phyloP scores from a whole-genome alignment of 1,139 yeast species.

The Kurtzmaniella quercitrusa region DNA sequence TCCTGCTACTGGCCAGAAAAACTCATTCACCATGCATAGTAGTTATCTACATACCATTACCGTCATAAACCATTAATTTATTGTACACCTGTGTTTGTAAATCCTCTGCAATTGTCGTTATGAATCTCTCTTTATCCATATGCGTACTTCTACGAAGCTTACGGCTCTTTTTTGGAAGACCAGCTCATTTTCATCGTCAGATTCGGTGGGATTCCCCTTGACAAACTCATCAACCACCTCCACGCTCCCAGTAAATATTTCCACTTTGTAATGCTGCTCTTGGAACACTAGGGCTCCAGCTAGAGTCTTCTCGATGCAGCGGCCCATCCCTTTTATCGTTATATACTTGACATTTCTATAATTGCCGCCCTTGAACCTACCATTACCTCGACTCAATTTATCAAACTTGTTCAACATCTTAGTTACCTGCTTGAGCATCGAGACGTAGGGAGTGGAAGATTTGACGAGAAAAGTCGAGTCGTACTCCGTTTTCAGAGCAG shows the following conservation, averaged over 20 bases:
- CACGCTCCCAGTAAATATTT: constrained; percentile 52
- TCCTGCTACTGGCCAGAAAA: too few species aligned
- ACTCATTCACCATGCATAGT: neutral
- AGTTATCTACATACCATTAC: neutral
- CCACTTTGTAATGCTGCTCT: constrained; percentile 43
- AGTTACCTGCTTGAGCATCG: constrained; percentile 56
- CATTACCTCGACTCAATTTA: constrained; percentile 18
- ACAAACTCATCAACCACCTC: constrained; percentile 61
- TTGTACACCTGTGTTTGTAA: too few species aligned
- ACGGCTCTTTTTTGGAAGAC: constrained; percentile 48
- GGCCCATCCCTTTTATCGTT: constrained; percentile 66
- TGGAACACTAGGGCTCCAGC: constrained; percentile 51
- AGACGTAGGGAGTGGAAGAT: constrained; percentile 55
- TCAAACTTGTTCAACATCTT: constrained; percentile 41
- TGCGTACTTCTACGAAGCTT: constrained; percentile 54
- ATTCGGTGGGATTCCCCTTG: constrained; percentile 4
- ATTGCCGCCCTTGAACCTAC: constrained; percentile 35
- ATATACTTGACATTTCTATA: constrained; percentile 40
- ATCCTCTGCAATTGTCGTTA: too few species aligned
- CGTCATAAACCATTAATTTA: neutral
- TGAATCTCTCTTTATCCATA: constrained; percentile 33
- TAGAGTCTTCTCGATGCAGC: constrained; percentile 52
- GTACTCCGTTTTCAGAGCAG: constrained; percentile 27
- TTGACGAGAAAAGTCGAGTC: constrained; percentile 54
- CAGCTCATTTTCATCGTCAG: constrained; percentile 30